phyloP scores from a whole-genome alignment of 495 filamentous ascomycete genomes.

The Penicillium paxilli region DNA sequence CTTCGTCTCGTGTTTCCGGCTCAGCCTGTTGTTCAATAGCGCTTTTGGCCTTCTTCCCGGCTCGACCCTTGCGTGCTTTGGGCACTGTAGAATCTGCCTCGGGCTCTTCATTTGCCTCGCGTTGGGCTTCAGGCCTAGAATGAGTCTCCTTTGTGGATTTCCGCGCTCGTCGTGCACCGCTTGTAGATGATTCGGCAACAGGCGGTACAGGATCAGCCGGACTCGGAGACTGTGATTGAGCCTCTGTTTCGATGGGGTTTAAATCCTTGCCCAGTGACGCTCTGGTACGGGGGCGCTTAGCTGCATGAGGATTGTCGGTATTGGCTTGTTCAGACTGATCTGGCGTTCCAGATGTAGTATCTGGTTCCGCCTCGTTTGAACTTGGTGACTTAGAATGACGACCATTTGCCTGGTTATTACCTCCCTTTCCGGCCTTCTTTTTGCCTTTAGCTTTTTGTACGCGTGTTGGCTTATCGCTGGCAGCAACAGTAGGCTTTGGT shows the following conservation, averaged over 20 bases:
- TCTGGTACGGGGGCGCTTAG: background rate
- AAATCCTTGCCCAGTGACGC: background rate
- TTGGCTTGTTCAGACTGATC: background rate
- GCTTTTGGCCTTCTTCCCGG: slow-evolving; percentile 1
- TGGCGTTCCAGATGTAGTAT: background rate
- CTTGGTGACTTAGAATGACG: background rate
- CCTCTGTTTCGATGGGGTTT: background rate
- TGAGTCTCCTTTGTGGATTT: background rate
- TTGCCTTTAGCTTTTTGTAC: background rate
- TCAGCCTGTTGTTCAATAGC: slow-evolving; percentile 9
- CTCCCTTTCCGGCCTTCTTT: background rate
- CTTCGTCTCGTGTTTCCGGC: background rate
- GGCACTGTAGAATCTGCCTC: background rate
- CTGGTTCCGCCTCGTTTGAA: background rate
- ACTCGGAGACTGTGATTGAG: background rate
- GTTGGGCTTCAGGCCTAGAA: background rate
- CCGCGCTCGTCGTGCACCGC: slow-evolving; percentile 1
- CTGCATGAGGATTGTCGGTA: background rate
- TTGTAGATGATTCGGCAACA: slow-evolving; percentile 6
- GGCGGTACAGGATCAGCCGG: background rate
- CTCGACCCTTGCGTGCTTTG: background rate
- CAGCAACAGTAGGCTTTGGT: background rate
- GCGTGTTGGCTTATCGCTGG: background rate
- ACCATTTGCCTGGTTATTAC: background rate
- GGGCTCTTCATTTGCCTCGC: background rate